Base-by-base conservation (phyloP, 768 basidiomycete genomes). In the Steccherinum ochraceum region DNA sequence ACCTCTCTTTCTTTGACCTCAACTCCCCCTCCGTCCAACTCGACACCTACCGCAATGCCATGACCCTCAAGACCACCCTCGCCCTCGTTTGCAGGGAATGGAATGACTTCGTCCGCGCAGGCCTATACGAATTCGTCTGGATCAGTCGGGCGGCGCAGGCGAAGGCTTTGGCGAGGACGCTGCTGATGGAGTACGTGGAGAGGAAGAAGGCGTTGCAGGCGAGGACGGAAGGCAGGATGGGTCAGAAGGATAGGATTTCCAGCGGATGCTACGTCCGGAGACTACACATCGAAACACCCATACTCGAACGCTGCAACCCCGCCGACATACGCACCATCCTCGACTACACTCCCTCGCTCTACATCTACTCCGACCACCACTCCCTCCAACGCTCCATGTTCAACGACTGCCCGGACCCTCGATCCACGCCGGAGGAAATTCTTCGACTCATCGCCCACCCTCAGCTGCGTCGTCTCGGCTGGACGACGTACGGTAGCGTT, bases 401-500 rank as follows among this genome's bases (percentile, higher is more conserved):
- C 58, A 70, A 75, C 21, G 69, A 74, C 19, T 67, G 71, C 46
- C 68, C 65, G 25, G 71, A 76, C 44, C 69, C 72, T 5, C 64
- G 72, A 27, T 73, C 71, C 53, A 75, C 76, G n/a, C 76, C 78
- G 2, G 75, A 81, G 48, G 74, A 76, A 49, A 72, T 88, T 46
- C 74, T 87, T 11, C 73, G 72, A 10, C 74, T 80, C 11, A 77
- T 88, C 54, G 79, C 74, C 44, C 78, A 68, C 43, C 77, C 78
- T 13, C 70, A 74, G 41, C 76, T 89, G 27, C 76, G 79, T 3
- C 69, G 79, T 24, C 69, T 89, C 12, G 80, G 78, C 21, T 86
- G 84, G 77, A 88, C 86, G 27, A 86, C 80, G 59, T 89, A 89
- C 57, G 83, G 81, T 51, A 82, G 84, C 47, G 69, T 77, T 1